Conservation (phyloP, 805 yeast genomes). For the Dipodascopsis uninucleata region DNA sequence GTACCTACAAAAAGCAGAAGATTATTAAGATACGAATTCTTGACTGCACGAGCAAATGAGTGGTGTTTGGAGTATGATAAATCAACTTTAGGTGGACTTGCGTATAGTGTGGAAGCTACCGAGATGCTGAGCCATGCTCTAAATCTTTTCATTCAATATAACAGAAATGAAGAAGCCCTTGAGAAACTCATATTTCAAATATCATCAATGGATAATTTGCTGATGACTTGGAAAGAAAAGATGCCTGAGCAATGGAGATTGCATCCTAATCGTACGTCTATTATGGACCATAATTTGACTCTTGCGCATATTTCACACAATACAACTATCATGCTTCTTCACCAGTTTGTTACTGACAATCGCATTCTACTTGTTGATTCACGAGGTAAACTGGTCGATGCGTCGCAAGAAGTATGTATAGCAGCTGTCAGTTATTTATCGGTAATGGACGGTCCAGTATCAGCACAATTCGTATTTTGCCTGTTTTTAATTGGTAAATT, state of each 20-base stretch:
- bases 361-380: conserved; percentile 11
- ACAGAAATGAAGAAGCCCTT: conserved; percentile 2
- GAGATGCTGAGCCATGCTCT: conserved; percentile 7
- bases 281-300: conserved; percentile 14
- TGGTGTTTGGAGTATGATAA: not conserved
- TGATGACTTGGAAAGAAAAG: conserved; percentile 12
- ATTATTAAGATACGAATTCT: not conserved
- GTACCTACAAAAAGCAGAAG: conserved; percentile 1
- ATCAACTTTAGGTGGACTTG: conserved; percentile 7
- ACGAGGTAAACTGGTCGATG: conserved; percentile 7
- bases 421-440: conserved; percentile 6
- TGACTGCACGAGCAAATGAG: not conserved
- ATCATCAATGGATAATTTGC: conserved; percentile 13
- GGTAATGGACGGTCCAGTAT: conserved; percentile 8
- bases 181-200: conserved; percentile 1
- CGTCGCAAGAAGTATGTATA: conserved; percentile 13
- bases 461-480: conserved; percentile 17
- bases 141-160: conserved; percentile 11
- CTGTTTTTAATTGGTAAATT: conserved; percentile 12
- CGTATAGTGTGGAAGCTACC: conserved; percentile 12
- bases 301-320: conserved; percentile 17
- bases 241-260: conserved; percentile 8
- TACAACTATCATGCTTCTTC: conserved; percentile 9
- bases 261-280: conserved; percentile 4
- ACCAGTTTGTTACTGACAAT: conserved; percentile 14